Evolutionary conservation across 768 basidiomycete species (phyloP).

Genomic region (Amanita thiersii): DNA sequence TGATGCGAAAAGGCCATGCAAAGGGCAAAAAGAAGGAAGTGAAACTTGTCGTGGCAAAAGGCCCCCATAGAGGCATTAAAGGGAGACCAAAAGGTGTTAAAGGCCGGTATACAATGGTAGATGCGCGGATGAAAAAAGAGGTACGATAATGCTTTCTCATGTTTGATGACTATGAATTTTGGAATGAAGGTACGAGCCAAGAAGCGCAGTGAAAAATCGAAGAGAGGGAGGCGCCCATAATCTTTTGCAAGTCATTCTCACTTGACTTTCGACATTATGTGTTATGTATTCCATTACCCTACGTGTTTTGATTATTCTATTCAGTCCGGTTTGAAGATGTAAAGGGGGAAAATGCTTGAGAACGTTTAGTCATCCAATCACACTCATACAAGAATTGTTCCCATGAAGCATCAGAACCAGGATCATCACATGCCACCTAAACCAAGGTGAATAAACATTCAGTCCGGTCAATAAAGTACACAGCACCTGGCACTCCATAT

Average conservation of each 20-base stretch:
- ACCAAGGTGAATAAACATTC: not conserved
- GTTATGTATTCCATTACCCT: no score
- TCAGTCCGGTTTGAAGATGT: not conserved
- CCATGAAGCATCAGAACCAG: slow-evolving; percentile 9
- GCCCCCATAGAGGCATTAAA: slow-evolving; percentile 80
- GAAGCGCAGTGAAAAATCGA: slow-evolving; percentile 47
- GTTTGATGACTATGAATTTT: not conserved
- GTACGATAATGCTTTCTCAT: slow-evolving; percentile 27
- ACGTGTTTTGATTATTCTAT: not conserved
- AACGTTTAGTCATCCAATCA: slow-evolving; percentile 8
- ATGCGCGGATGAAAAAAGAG: slow-evolving; percentile 91
- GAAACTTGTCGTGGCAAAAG: slow-evolving; percentile 89
- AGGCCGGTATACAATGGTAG: slow-evolving; percentile 92
- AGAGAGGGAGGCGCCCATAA: slow-evolving; percentile 63
- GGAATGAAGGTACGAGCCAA: slow-evolving; percentile 62
- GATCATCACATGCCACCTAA: slow-evolving; percentile 10
- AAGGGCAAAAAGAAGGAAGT: slow-evolving; percentile 66
- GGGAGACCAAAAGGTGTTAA: slow-evolving; percentile 95
- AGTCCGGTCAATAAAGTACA: not conserved
- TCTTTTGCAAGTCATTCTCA: slow-evolving; percentile 21
- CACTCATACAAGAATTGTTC: slow-evolving; percentile 13
- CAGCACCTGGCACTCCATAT: slow-evolving; percentile 11
- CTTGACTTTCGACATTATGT: not conserved
- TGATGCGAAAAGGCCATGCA: slow-evolving; percentile 77
- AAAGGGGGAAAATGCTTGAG: no score